phyloP scores from a whole-genome alignment of 176 grass and related monocot species.

The Juncus effusus region DNA sequence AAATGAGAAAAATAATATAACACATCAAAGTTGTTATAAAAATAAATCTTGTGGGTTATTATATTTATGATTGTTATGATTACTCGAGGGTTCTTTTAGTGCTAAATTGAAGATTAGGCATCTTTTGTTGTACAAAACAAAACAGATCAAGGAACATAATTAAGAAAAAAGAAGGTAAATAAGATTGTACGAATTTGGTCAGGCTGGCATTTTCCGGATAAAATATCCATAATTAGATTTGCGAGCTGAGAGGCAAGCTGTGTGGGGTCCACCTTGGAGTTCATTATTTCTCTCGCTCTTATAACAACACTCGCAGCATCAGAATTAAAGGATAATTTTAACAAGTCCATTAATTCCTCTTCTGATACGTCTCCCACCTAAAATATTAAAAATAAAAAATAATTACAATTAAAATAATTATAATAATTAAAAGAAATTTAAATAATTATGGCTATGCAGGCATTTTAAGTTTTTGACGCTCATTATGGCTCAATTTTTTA shows the following conservation, averaged over 20 bases:
- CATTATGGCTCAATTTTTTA: too few species aligned
- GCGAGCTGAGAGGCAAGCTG: conserved; percentile 71
- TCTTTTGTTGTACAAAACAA: too few species aligned
- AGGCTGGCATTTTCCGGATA: conserved; percentile 48
- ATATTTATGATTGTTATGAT: too few species aligned
- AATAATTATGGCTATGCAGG: too few species aligned
- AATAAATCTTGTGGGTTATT: too few species aligned
- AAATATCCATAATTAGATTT: conserved; percentile 80
- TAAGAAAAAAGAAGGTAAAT: neutral
- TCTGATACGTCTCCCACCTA: conserved; percentile 87
- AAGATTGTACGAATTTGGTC: conserved; percentile 37
- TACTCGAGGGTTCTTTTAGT: too few species aligned
- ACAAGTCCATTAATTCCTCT: conserved; percentile 76
- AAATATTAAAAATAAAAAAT: neutral
- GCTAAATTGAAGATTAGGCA: too few species aligned
- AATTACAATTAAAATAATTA: neutral
- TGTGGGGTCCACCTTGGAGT: conserved; percentile 64
- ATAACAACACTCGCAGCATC: conserved; percentile 74
- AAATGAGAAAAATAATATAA: too few species aligned
- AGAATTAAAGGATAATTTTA: conserved; percentile 66
- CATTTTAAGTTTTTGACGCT: too few species aligned
- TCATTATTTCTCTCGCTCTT: conserved; percentile 76
- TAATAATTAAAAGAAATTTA: too few species aligned
- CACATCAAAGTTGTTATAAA: too few species aligned
- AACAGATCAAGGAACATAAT: neutral